Conservation (phyloP, 768 basidiomycete genomes). For the Suillus spraguei region DNA sequence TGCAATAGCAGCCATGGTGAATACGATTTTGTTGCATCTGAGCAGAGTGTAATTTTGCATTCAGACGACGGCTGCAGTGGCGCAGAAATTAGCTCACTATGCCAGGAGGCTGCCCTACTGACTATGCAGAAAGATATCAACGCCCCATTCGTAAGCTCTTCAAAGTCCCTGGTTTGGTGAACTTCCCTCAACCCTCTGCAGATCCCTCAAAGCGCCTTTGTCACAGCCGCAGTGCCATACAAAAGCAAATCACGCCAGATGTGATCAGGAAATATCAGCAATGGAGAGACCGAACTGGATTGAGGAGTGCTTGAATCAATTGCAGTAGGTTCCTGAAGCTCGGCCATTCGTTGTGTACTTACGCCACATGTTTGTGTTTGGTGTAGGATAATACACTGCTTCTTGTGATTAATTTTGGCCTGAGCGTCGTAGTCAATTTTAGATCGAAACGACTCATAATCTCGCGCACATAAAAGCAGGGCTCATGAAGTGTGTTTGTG, state of each 20-base stretch:
- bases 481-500: not conserved
- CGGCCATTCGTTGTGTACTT: constrained; percentile 5
- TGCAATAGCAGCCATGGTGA: constrained; percentile 71
- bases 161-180: not conserved
- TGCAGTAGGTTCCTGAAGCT: constrained; percentile 8
- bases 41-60: constrained; percentile 6
- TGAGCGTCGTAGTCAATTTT: not conserved
- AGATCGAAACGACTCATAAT: not conserved
- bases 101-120: constrained; percentile 92
- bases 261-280: constrained; percentile 70
- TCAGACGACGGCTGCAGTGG: constrained; percentile 97
- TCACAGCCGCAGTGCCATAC: constrained; percentile 70
- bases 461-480: not conserved
- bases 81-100: constrained; percentile 88
- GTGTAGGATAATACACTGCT: constrained; percentile 10
- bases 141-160: constrained; percentile 65
- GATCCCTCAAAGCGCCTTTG: constrained; percentile 77
- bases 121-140: constrained; percentile 90
- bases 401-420: not conserved
- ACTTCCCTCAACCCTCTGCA: constrained; percentile 32
- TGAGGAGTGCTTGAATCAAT: constrained; percentile 14
- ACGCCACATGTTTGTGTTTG: not conserved
- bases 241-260: constrained; percentile 83
- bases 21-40: constrained; percentile 19
- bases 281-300: constrained; percentile 57